Evolutionary conservation across 164 flowering plant genomes (phyloP).

Genomic region (Vitis amurensis): DNA sequence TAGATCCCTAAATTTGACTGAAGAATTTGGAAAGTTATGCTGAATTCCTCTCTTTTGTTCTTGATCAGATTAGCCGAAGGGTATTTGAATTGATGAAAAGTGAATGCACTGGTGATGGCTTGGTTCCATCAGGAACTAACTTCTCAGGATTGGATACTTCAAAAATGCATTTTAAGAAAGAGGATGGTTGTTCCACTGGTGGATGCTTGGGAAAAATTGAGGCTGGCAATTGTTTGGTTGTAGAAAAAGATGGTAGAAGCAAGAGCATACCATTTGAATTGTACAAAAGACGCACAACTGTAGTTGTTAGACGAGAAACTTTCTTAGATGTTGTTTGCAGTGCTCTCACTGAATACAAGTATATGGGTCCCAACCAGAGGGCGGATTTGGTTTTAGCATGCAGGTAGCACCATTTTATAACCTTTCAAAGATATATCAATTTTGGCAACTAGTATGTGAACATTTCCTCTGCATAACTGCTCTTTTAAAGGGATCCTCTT

Average conservation of each 20-base stretch:
- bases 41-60: conserved; percentile 9
- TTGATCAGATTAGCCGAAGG: conserved; percentile 79
- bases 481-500: no score
- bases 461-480: no score
- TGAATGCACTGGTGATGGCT: conserved; percentile 37
- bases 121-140: conserved; percentile 27
- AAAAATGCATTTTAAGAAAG: conserved; percentile 21
- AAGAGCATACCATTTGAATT: conserved; percentile 58
- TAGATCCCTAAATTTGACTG: not conserved
- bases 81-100: conserved; percentile 73
- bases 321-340: conserved; percentile 84
- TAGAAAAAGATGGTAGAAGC: conserved; percentile 31
- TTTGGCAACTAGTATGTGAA: no score
- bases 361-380: conserved; percentile 81
- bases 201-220: conserved; percentile 22
- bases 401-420: conserved; percentile 47
- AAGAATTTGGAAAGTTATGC: not conserved
- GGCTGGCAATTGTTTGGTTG: conserved; percentile 14
- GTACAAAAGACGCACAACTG: conserved; percentile 79
- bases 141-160: conserved; percentile 23
- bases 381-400: conserved; percentile 82
- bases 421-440: not conserved
- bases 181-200: conserved; percentile 9
- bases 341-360: conserved; percentile 76
- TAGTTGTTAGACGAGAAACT: conserved; percentile 54